phyloP scores from a whole-genome alignment of 1,139 yeast species.

The Taphrina deformans region DNA sequence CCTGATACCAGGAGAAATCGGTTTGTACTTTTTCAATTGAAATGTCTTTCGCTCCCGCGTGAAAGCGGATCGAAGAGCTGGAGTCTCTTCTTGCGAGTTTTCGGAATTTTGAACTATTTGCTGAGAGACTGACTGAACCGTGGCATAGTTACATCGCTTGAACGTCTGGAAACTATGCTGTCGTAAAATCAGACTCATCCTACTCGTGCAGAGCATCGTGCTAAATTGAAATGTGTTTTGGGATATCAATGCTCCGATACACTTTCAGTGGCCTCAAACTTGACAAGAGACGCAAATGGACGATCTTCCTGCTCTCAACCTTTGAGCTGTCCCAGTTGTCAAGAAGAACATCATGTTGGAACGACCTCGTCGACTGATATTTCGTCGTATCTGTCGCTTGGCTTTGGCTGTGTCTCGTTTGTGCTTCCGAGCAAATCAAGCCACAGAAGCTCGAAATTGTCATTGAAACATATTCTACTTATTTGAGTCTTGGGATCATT shows the following conservation, averaged over 20 bases:
- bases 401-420: background rate
- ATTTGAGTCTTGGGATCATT: too few species aligned
- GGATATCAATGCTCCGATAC: too few species aligned
- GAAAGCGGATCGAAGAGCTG: background rate
- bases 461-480: background rate
- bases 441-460: background rate
- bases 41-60: slow-evolving; percentile 29
- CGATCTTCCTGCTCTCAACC: too few species aligned
- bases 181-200: background rate
- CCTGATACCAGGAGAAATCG: slow-evolving; percentile 48
- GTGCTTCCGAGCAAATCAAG: background rate
- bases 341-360: background rate
- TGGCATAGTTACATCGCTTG: slow-evolving; percentile 4
- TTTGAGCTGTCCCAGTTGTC: too few species aligned
- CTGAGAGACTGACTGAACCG: background rate
- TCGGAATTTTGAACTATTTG: background rate
- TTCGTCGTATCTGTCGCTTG: background rate
- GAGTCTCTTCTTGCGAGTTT: background rate
- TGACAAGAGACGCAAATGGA: too few species aligned
- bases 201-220: background rate
- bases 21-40: slow-evolving; percentile 38
- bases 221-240: background rate
- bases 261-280: too few species aligned
- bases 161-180: background rate
- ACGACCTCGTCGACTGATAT: too few species aligned